Conservation (phyloP, 2,329 filamentous ascomycete species). For the Colletotrichum paranaense region DNA sequence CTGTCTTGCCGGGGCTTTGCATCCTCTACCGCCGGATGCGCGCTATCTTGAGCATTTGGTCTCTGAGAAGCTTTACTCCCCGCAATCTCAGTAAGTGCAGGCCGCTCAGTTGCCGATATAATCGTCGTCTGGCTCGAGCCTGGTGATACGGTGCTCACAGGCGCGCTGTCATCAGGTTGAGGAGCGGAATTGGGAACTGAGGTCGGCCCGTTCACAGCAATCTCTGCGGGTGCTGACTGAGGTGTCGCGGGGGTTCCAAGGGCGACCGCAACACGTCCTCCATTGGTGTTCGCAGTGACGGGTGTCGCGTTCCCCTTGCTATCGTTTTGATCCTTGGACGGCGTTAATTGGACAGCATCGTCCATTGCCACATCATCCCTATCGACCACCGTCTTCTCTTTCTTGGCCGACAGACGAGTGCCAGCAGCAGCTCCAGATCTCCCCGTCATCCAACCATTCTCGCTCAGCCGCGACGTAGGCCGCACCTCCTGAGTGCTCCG, state of each 20-base stretch:
- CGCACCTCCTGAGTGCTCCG: conserved; percentile 34
- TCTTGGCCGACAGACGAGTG: conserved; percentile 23
- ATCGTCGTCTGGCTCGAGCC: not conserved
- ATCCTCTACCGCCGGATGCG: too few species aligned
- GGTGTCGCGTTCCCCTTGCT: not conserved
- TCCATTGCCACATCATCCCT: conserved; percentile 11
- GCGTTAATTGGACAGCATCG: conserved; percentile 7
- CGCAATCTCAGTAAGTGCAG: not conserved
- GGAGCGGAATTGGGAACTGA: not conserved
- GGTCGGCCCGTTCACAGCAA: not conserved
- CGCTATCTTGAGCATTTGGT: not conserved
- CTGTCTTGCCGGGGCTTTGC: not conserved
- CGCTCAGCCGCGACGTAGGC: conserved; percentile 14
- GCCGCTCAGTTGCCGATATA: not conserved
- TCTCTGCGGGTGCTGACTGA: not conserved
- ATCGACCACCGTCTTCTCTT: not conserved
- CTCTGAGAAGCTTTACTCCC: not conserved
- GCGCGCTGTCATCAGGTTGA: not conserved
- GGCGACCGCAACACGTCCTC: not conserved
- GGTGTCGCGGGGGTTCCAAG: conserved; percentile 7
- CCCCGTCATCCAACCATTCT: not conserved
- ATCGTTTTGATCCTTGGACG: not conserved
- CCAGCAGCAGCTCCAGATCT: conserved; percentile 22
- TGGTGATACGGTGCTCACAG: not conserved
- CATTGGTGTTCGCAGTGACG: not conserved